Evolutionary conservation across 2,329 filamentous ascomycete genomes (phyloP).

Genomic region (Venturia pyrina): DNA sequence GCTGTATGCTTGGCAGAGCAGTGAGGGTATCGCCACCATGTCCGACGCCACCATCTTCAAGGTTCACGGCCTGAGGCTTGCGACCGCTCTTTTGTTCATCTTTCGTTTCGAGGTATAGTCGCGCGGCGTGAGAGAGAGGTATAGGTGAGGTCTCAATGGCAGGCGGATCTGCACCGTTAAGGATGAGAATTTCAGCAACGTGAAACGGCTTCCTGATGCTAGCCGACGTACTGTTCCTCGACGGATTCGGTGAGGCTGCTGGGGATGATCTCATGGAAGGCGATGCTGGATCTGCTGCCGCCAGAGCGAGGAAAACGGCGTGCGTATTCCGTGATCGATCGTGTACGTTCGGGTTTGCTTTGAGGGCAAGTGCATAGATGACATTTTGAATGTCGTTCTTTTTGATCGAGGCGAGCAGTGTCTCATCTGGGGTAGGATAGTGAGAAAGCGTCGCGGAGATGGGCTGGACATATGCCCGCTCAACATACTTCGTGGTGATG

Average conservation of each 20-base stretch:
- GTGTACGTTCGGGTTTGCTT: conserved; percentile 74
- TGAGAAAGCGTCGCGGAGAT: conserved; percentile 66
- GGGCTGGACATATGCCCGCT: conserved; percentile 69
- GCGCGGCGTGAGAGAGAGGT: conserved; percentile 69
- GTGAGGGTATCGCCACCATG: conserved; percentile 48
- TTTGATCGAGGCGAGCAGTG: conserved; percentile 84
- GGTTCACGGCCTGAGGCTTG: neutral
- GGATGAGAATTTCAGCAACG: conserved; percentile 79
- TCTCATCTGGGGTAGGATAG: conserved; percentile 74
- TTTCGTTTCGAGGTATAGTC: conserved; percentile 76
- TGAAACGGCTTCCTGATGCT: conserved; percentile 54
- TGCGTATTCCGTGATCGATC: conserved; percentile 85
- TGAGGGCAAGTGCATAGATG: conserved; percentile 77
- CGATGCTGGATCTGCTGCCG: conserved; percentile 80
- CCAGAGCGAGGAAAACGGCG: conserved; percentile 80
- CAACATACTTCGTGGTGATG: conserved; percentile 90
- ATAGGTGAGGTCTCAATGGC: conserved; percentile 59
- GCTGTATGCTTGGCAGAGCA: conserved; percentile 45
- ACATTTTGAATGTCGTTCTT: conserved; percentile 92
- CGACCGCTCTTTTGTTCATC: conserved; percentile 30
- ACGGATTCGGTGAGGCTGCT: neutral
- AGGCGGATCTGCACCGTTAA: conserved; percentile 89
- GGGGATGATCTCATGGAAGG: conserved; percentile 35
- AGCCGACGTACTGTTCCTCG: neutral
- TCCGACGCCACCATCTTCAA: conserved; percentile 40